Conservation (phyloP, 805 yeast genomes). For the Kodamaea nitidulidarum region DNA sequence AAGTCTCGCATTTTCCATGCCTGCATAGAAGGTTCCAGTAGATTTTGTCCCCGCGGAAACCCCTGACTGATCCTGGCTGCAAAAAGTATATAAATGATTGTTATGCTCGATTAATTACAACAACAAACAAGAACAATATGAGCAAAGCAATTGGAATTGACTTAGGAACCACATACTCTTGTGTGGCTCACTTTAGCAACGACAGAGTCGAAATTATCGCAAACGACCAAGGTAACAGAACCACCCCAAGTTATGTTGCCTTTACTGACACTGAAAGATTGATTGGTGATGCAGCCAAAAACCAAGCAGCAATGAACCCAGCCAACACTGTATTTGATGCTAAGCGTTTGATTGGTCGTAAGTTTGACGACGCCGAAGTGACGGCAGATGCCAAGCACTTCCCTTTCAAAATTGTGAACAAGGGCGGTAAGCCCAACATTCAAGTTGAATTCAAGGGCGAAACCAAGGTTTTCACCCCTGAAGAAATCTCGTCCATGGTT, state of each 20-base stretch:
- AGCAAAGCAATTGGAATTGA: conserved; percentile 74
- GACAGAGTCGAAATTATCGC: conserved; percentile 94
- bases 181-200: conserved; percentile 72
- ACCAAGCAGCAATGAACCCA: conserved; percentile 97
- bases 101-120: neutral
- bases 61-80: conserved; percentile 4
- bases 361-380: conserved; percentile 72
- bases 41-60: conserved; percentile 4
- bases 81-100: conserved; percentile 6
- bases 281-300: conserved; percentile 97
- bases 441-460: conserved; percentile 89
- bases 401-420: conserved; percentile 78
- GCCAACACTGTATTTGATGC: conserved; percentile 91
- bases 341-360: conserved; percentile 88
- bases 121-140: conserved; percentile 11
- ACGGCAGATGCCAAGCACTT: conserved; percentile 78
- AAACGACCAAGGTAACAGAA: conserved; percentile 97
- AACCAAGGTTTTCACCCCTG: conserved; percentile 82
- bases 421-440: conserved; percentile 82
- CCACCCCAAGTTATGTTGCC: conserved; percentile 95
- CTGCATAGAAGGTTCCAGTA: conserved; percentile 10
- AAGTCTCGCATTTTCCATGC: conserved; percentile 4
- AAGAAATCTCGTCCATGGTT: conserved; percentile 92
- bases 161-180: conserved; percentile 96
- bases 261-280: conserved; percentile 93